A percentile compares a stretch with the other conserved stretches of the same genome.
These are phyloP conservation scores for Quillaja saponaria DNA, from an alignment of 306 rosid genomes.

Conservation along the genomic window DNA sequence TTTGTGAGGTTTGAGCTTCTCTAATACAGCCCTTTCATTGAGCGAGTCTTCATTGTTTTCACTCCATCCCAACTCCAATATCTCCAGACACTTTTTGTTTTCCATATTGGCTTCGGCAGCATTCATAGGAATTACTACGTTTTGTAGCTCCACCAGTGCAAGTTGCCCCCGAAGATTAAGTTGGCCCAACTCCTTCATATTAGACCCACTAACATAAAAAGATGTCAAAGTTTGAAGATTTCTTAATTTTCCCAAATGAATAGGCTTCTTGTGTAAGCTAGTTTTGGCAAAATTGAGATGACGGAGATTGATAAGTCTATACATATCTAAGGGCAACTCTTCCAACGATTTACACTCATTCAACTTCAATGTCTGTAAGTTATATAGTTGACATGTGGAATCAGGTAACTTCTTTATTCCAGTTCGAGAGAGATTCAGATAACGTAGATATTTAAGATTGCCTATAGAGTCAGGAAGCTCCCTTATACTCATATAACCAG, in stretches of 20 bases:
- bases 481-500: not conserved
- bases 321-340: not conserved
- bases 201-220: not conserved
- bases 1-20: not conserved
- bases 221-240: not conserved
- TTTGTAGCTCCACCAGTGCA: not conserved
- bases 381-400: constrained; percentile 8
- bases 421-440: constrained; percentile 14
- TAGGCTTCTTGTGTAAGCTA: not conserved
- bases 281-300: not conserved
- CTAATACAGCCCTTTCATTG: not conserved
- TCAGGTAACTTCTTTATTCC: not conserved
- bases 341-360: not conserved
- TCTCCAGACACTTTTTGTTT: not conserved
- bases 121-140: not conserved
- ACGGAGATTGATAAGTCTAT: not conserved
- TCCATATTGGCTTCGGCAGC: not conserved
- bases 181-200: not conserved
- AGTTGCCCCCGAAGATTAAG: not conserved
- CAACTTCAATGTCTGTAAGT: constrained; percentile 22
- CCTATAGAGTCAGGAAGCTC: constrained; percentile 1
- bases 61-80: not conserved
- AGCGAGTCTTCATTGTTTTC: not conserved
- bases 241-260: not conserved
- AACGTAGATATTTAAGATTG: constrained; percentile 3